A percentile compares a stretch with the other conserved stretches of the same genome.
Conservation (phyloP, 257 asterid species). For the Forsythia viridissima region DNA sequence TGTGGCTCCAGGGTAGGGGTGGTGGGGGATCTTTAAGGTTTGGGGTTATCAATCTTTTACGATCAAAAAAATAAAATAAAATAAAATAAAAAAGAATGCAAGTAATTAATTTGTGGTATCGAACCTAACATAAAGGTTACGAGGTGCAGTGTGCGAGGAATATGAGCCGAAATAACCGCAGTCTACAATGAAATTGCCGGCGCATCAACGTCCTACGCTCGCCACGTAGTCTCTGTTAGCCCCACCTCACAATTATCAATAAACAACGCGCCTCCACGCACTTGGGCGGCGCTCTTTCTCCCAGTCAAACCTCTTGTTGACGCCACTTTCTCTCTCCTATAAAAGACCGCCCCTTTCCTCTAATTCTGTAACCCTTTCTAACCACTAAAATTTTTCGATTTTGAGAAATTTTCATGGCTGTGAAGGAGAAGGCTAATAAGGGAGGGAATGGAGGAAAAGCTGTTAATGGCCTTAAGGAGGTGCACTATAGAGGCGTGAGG, state of each 20-base stretch:
- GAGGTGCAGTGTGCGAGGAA: neutral
- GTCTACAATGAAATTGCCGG: conserved; percentile 45
- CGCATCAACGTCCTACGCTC: conserved; percentile 42
- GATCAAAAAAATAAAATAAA: no score
- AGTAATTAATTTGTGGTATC: no score
- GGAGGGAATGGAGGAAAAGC: conserved; percentile 41
- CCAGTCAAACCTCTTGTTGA: conserved; percentile 74
- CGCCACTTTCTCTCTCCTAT: conserved; percentile 17
- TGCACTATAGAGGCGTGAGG: conserved; percentile 80
- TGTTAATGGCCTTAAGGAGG: conserved; percentile 45
- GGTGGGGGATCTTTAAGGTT: no score
- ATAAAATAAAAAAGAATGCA: no score
- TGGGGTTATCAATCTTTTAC: no score
- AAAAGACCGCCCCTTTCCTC: conserved; percentile 5
- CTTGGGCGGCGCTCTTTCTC: conserved; percentile 71
- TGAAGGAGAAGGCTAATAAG: conserved; percentile 45
- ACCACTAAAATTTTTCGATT: neutral
- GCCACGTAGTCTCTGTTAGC: conserved; percentile 46
- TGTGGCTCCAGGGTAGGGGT: no score
- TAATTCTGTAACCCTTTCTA: neutral
- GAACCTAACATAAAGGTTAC: neutral
- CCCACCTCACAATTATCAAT: conserved; percentile 21
- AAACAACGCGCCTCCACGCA: conserved; percentile 15
- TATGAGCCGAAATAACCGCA: conserved; percentile 38
- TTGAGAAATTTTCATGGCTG: conserved; percentile 36